Base-by-base conservation (phyloP, 2,329 filamentous ascomycete species). In the Colletotrichum karsti region DNA sequence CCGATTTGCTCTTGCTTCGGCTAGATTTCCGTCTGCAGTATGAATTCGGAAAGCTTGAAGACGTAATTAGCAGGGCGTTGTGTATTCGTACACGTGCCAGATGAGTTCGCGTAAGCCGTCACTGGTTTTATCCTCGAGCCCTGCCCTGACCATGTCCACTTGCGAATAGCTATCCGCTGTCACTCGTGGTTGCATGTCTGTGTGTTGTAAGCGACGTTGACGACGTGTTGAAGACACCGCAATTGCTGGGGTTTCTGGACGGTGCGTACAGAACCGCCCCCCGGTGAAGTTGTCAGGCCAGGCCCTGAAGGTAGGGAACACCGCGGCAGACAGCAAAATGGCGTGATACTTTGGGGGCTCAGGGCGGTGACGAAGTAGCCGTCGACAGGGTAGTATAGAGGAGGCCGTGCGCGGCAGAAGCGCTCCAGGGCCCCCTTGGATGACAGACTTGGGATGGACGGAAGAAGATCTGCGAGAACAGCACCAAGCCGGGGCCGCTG, bases 271-370 rank as follows among this genome's bases (percentile, higher is more conserved):
- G 9, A 46, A 37, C 37, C n/a, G n/a, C n/a, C 28, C 22, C 35
- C 51, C 20, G 59, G 35, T 54, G 35, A 30, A 59, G 41, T 35
- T 20, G 12, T 28, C 18, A 42, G 39, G 54, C 5, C 46, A 15
- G 12, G 39, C 18, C 7, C 18, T 3, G 57, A 33, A 53, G 22
- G 55, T 41, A 55, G 18, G 41, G 28, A 59, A 41, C 35, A 63
- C 44, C 60, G 35, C 53, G 60, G 59, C 28, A 68, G 46, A 54
- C 30, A 24, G 54, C 48, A 48, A 68, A 48, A 65, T 68, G 65
- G 65, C 65, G 65, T 68, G 65, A 65, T 59, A 42, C 35, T 41
- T 59, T 53, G 60, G 65, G 64, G 53, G 53, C 39, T 67, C 53
- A 67, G 46, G 53, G 53, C 64, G 64, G 64, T 58, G 60, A 59